Conservation (phyloP, 2,329 filamentous ascomycete species). For the Fusarium nurragi region DNA sequence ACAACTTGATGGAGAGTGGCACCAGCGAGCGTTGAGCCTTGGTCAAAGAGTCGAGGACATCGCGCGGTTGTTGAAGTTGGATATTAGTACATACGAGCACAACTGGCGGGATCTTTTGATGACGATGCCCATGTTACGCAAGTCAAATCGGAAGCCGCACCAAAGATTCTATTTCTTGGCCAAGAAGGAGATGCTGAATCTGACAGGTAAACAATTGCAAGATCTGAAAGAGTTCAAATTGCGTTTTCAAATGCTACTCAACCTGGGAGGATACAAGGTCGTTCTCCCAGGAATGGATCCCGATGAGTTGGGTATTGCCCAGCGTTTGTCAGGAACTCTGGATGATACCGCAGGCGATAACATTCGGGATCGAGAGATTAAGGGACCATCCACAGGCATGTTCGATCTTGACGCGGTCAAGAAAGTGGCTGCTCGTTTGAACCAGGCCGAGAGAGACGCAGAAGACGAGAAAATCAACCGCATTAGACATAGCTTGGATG, state of each 20-base stretch:
- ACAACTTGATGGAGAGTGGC: conserved; percentile 24
- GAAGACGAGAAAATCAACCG: conserved; percentile 4
- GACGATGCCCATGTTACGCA: conserved; percentile 41
- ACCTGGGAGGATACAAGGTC: conserved; percentile 32
- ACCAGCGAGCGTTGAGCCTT: conserved; percentile 12
- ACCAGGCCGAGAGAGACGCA: background rate
- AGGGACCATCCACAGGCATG: conserved; percentile 25
- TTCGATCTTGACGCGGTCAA: conserved; percentile 20
- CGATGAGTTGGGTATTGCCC: conserved; percentile 25
- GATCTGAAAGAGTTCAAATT: conserved; percentile 24
- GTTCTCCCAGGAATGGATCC: conserved; percentile 17
- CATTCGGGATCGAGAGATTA: background rate
- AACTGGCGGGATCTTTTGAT: conserved; percentile 38
- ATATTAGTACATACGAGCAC: background rate
- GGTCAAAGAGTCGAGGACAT: conserved; percentile 19
- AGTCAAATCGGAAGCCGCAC: conserved; percentile 26
- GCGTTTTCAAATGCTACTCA: conserved; percentile 13
- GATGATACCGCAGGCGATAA: conserved; percentile 19
- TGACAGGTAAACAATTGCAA: conserved; percentile 17
- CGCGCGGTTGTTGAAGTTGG: conserved; percentile 13
- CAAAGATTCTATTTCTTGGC: conserved; percentile 36
- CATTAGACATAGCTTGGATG: background rate
- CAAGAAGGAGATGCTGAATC: conserved; percentile 36
- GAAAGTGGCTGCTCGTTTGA: conserved; percentile 1
- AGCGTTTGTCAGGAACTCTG: conserved; percentile 32